Evolutionary conservation across 305 asterid genomes (phyloP).

Genomic region (Solanum hybrid): DNA sequence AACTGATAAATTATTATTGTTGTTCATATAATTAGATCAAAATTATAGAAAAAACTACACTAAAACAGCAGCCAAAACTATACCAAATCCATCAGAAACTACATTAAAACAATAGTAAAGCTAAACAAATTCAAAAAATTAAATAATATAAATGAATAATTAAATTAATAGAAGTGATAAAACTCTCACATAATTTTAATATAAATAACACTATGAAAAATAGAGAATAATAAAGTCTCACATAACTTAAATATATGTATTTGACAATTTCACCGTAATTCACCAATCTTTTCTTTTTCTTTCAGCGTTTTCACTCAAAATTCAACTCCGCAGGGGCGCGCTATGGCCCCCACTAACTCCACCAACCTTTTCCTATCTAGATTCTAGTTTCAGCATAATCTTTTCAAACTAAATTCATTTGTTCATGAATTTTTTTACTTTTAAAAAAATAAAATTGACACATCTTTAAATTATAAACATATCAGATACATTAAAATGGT

Average conservation of each 20-base stretch:
- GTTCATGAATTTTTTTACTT: too few species aligned
- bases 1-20: too few species aligned
- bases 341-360: background rate
- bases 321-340: background rate
- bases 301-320: background rate
- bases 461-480: background rate
- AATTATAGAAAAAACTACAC: too few species aligned
- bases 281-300: background rate
- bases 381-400: background rate
- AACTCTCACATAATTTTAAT: too few species aligned
- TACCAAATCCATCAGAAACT: background rate
- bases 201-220: too few species aligned
- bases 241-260: background rate
- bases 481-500: background rate
- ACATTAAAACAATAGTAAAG: too few species aligned
- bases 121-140: too few species aligned
- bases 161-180: too few species aligned
- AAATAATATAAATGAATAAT: too few species aligned
- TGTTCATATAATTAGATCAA: background rate
- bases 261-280: background rate
- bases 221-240: background rate
- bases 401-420: background rate
- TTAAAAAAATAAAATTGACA: too few species aligned
- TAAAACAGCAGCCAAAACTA: too few species aligned
- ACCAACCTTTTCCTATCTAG: background rate